These are phyloP conservation scores for Urtica urens DNA, from an alignment of 306 rosid genomes.

Conservation along the genomic window DNA sequence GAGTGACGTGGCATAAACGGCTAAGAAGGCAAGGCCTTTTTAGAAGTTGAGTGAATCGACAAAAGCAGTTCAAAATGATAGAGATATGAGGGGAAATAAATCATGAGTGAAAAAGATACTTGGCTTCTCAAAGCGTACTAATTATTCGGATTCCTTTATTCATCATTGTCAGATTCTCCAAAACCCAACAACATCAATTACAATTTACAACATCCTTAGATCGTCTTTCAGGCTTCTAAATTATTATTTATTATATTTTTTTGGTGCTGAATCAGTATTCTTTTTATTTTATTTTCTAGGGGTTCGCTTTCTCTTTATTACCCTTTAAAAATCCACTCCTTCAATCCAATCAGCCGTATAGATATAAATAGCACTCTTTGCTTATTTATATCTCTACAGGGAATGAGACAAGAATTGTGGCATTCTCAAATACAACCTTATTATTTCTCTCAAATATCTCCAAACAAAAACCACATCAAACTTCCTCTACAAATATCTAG, in stretches of 20 bases:
- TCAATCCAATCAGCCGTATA: constrained; percentile 35
- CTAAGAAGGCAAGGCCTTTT: constrained; percentile 28
- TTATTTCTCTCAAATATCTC: constrained; percentile 26
- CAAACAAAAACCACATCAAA: constrained; percentile 17
- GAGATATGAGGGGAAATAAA: constrained; percentile 24
- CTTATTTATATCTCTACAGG: constrained; percentile 40
- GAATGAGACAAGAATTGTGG: constrained; percentile 37
- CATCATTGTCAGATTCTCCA: constrained; percentile 72
- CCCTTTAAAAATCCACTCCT: constrained; percentile 49
- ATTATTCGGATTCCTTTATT: constrained; percentile 58
- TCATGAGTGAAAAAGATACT: constrained; percentile 56
- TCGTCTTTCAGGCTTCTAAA: constrained; percentile 43
- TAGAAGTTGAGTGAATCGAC: constrained; percentile 26
- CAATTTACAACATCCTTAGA: constrained; percentile 45
- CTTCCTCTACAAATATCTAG: not conserved
- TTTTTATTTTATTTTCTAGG: constrained; percentile 32
- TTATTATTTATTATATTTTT: too few species aligned
- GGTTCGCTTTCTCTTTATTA: constrained; percentile 30
- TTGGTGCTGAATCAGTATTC: constrained; percentile 65
- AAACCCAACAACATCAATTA: constrained; percentile 10
- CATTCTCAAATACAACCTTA: constrained; percentile 12
- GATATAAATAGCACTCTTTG: constrained; percentile 33
- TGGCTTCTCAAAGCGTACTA: constrained; percentile 80
- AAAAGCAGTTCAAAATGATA: constrained; percentile 45
- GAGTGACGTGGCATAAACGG: constrained; percentile 36